phyloP scores from a whole-genome alignment of 768 basidiomycete genomes.

The Cystobasidium ongulense region DNA sequence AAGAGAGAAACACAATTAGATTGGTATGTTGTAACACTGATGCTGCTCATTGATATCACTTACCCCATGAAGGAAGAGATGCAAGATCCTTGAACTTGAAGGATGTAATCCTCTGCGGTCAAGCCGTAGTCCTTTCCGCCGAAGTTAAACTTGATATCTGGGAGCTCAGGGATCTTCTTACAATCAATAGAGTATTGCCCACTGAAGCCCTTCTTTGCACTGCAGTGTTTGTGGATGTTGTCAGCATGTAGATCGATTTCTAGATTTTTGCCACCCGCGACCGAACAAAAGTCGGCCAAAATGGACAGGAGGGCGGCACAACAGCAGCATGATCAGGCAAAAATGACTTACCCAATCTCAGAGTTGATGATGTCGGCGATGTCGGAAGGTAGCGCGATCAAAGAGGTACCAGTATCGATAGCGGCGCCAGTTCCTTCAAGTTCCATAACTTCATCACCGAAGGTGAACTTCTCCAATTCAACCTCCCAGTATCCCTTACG shows the following conservation, averaged over 20 bases:
- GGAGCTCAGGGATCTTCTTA: conserved; percentile 69
- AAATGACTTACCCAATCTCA: conserved; percentile 73
- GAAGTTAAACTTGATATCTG: conserved; percentile 75
- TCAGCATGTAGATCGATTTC: not conserved
- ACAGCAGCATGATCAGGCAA: no score
- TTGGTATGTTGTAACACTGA: not conserved
- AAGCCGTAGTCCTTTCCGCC: conserved; percentile 55
- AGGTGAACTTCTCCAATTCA: conserved; percentile 73
- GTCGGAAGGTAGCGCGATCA: conserved; percentile 87
- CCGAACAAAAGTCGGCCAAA: not conserved
- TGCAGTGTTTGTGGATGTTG: not conserved
- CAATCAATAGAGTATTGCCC: conserved; percentile 72
- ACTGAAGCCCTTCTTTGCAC: conserved; percentile 57
- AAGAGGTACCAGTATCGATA: conserved; percentile 59
- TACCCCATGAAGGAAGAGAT: conserved; percentile 79
- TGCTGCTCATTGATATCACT: conserved; percentile 50
- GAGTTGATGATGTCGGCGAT: conserved; percentile 96
- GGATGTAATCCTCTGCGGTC: conserved; percentile 73
- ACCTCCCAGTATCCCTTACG: conserved; percentile 77
- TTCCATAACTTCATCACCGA: conserved; percentile 79
- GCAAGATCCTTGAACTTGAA: conserved; percentile 84
- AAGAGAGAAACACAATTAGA: not conserved
- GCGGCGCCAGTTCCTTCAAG: conserved; percentile 66
- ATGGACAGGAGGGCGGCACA: conserved; percentile 43
- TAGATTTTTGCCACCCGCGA: not conserved